These are phyloP conservation scores for Camellia lanceoleosa DNA, from an alignment of 148 eudicot genomes.

Conservation along the genomic window DNA sequence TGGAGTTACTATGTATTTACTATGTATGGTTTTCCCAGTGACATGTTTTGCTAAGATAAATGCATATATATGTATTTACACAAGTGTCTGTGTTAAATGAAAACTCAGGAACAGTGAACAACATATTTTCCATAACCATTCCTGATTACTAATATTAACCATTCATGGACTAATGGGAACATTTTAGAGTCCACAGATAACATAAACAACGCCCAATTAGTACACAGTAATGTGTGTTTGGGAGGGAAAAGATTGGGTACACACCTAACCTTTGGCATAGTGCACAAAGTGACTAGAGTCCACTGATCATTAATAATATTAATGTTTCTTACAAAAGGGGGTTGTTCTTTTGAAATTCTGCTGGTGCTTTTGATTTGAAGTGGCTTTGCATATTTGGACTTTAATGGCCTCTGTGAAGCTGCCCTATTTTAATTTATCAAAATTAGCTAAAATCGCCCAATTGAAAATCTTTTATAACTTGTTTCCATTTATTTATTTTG, in stretches of 20 bases:
- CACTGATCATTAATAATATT: background rate
- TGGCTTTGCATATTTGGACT: background rate
- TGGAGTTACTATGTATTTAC: no score
- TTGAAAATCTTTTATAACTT: no score
- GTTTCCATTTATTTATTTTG: background rate
- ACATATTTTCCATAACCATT: background rate
- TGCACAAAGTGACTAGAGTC: background rate
- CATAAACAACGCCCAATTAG: no score
- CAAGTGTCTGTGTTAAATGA: no score
- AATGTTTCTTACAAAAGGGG: background rate
- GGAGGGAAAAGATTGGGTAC: no score
- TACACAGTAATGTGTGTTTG: no score
- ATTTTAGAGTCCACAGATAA: background rate
- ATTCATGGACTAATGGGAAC: background rate
- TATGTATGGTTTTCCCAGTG: background rate
- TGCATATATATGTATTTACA: no score
- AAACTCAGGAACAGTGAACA: no score
- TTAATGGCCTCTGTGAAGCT: background rate
- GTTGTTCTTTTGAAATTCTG: background rate
- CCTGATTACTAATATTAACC: background rate
- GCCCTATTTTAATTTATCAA: background rate
- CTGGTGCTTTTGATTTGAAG: background rate
- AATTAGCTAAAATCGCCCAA: background rate
- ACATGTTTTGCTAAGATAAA: no score
- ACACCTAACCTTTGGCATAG: no score